phyloP scores from a whole-genome alignment of 1,284 basidiomycete genomes.

The Calocybe gambosa region DNA sequence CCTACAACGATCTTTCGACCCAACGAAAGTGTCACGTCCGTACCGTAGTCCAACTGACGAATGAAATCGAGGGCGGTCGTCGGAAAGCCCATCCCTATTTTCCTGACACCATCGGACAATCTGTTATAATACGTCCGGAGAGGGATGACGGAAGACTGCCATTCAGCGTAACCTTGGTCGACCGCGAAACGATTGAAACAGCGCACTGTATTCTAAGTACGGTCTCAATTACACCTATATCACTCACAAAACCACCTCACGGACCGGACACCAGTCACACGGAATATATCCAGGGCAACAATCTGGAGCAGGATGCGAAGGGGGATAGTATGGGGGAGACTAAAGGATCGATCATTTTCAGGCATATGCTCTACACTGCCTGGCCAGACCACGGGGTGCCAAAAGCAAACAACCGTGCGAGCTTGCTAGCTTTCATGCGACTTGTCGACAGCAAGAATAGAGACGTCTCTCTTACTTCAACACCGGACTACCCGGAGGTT shows the following conservation, averaged over 20 bases:
- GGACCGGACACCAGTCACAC: slow-evolving; percentile 1
- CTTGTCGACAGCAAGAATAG: slow-evolving; percentile 59
- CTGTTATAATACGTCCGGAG: slow-evolving; percentile 44
- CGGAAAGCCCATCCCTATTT: slow-evolving; percentile 76
- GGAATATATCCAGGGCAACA: slow-evolving; percentile 7
- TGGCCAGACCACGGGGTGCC: slow-evolving; percentile 87
- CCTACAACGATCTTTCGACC: slow-evolving; percentile 7
- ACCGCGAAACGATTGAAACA: slow-evolving; percentile 36
- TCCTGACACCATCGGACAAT: slow-evolving; percentile 51
- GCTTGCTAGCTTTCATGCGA: slow-evolving; percentile 53
- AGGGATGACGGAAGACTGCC: slow-evolving; percentile 31
- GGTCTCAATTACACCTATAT: slow-evolving; percentile 28
- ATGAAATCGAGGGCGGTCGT: slow-evolving; percentile 54
- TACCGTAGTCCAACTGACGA: slow-evolving; percentile 77
- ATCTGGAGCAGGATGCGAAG: slow-evolving; percentile 17
- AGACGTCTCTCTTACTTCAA: slow-evolving; percentile 31
- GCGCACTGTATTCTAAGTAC: slow-evolving; percentile 62
- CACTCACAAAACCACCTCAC: not conserved
- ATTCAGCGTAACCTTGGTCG: slow-evolving; percentile 50
- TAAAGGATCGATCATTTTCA: slow-evolving; percentile 44
- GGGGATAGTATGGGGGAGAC: slow-evolving; percentile 16
- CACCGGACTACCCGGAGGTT: slow-evolving; percentile 18
- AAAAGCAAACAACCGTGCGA: slow-evolving; percentile 44
- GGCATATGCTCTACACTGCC: slow-evolving; percentile 65
- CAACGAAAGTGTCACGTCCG: slow-evolving; percentile 39